Evolutionary conservation across 179 eudicot species (phyloP), one percentile per base, ranked within the genome.

Genomic region (Silene vulgaris): DNA sequence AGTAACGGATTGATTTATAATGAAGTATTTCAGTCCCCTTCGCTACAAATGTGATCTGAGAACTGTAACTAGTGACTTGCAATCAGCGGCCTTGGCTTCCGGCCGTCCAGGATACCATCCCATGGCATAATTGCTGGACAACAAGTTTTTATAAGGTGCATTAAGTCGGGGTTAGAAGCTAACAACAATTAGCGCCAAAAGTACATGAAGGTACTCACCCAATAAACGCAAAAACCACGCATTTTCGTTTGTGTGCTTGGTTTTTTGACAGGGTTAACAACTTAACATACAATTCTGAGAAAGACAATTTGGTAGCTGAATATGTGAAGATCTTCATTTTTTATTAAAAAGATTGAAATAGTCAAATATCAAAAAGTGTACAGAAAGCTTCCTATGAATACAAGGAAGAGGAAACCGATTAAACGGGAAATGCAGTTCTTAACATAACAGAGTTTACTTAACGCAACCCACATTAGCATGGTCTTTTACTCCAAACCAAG

Each of bases 401-500:
- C 75, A 73, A 26, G 30, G 23, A 60, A 57, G n/a, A 32, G 16
- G 17, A 37, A 73, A 59, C 17, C 17, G 30, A 32, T 73, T 29
- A 73, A 54, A 59, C 6, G 29, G 9, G 50, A 59, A 32, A 72
- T 12, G 8, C 61, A 56, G 65, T 28, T 72, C 66, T 14, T 30
- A 30, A 35, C 65, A 30, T 4, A 28, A 56, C 72, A 57, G 48
- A 5, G 62, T 8, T n/a, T 32, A 9, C 28, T 60, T 30, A 8
- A 30, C 8, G 19, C 75, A 59, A n/a, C 54, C 66, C 52, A 19
- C 61, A 62, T 12, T 23, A 17, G 45, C 52, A 16, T 16, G 48
- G 52, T 56, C 48, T 35, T 52, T 52, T 56, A 60, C 50, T n/a
- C 52, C 23, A 19, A n/a, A 73, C 28, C 50, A 69, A 69, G 57